Evolutionary conservation across 2,329 filamentous ascomycete species (phyloP).

Genomic region (Fonsecaea multimorphosa): DNA sequence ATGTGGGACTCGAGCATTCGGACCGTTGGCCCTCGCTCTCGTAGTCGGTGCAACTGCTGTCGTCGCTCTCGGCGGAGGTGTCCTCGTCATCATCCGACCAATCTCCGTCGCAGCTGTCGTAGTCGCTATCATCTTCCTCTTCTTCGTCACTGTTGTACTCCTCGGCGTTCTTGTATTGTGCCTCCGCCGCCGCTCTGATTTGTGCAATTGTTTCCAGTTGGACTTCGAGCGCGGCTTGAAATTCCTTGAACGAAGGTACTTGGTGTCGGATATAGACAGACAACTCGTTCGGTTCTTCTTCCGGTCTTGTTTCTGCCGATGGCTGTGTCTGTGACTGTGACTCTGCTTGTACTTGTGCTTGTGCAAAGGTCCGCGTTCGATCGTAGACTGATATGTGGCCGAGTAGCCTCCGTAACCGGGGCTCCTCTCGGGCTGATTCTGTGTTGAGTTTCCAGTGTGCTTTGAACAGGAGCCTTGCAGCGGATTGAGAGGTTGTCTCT

Average conservation of each 20-base stretch:
- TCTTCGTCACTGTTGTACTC: slow-evolving; percentile 11
- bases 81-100: slow-evolving; percentile 30
- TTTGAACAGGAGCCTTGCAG: slow-evolving; percentile 29
- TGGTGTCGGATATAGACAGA: slow-evolving; percentile 27
- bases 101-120: slow-evolving; percentile 26
- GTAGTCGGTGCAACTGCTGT: slow-evolving; percentile 34
- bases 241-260: slow-evolving; percentile 32
- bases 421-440: slow-evolving; percentile 30
- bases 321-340: not conserved
- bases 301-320: not conserved
- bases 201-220: slow-evolving; percentile 31
- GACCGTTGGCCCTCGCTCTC: slow-evolving; percentile 30
- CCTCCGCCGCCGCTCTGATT: slow-evolving; percentile 8
- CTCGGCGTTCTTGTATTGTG: slow-evolving; percentile 9
- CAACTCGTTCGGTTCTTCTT: slow-evolving; percentile 15
- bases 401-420: slow-evolving; percentile 30
- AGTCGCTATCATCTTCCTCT: slow-evolving; percentile 19
- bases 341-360: not conserved
- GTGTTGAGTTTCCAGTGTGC: slow-evolving; percentile 33
- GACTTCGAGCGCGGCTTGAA: slow-evolving; percentile 32
- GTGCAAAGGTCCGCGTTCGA: slow-evolving; percentile 9
- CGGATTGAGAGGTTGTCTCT: slow-evolving; percentile 3
- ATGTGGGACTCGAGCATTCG: slow-evolving; percentile 28
- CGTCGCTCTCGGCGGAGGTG: slow-evolving; percentile 29
- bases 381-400: slow-evolving; percentile 36